These are phyloP conservation scores for Crithidia bombi DNA, from an alignment of 208 protist genomes.

Conservation along the genomic window DNA sequence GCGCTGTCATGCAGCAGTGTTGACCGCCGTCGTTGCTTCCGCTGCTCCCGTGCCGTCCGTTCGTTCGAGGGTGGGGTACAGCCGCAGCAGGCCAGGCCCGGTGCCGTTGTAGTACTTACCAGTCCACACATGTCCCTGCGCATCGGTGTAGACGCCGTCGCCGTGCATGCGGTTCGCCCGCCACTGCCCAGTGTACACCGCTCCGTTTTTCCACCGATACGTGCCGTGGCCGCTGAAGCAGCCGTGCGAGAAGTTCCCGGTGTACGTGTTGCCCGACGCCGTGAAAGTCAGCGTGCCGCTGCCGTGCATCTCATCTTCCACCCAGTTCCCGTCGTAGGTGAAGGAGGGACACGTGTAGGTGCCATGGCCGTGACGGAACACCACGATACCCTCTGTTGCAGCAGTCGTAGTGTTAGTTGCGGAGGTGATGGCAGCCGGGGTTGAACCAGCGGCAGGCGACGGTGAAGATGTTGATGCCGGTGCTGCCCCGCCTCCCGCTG, in stretches of 20 bases:
- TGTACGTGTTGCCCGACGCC: conserved; percentile 58
- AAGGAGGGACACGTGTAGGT: conserved; percentile 74
- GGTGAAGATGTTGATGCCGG: conserved; percentile 16
- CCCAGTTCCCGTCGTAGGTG: conserved; percentile 84
- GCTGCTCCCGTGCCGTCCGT: background rate
- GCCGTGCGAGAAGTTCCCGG: conserved; percentile 61
- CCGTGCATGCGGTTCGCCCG: conserved; percentile 85
- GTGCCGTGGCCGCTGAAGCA: conserved; percentile 75
- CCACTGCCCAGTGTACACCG: conserved; percentile 82
- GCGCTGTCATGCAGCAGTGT: background rate
- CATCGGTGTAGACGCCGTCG: conserved; percentile 83
- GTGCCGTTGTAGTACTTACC: conserved; percentile 85
- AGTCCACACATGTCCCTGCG: conserved; percentile 69
- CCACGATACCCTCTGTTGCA: conserved; percentile 1
- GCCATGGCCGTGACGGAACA: conserved; percentile 75
- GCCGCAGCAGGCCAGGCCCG: conserved; percentile 64
- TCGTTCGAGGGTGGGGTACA: conserved; percentile 34
- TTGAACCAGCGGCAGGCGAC: background rate
- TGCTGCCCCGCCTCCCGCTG: background rate
- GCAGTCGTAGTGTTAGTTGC: background rate
- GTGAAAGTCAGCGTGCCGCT: conserved; percentile 63
- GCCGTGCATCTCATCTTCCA: conserved; percentile 87
- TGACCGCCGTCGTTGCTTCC: background rate
- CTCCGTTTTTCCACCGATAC: conserved; percentile 74
- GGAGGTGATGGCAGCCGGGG: too few species aligned